Evolutionary conservation across 2,329 filamentous ascomycete genomes (phyloP).

Genomic region (Fusarium sp.): DNA sequence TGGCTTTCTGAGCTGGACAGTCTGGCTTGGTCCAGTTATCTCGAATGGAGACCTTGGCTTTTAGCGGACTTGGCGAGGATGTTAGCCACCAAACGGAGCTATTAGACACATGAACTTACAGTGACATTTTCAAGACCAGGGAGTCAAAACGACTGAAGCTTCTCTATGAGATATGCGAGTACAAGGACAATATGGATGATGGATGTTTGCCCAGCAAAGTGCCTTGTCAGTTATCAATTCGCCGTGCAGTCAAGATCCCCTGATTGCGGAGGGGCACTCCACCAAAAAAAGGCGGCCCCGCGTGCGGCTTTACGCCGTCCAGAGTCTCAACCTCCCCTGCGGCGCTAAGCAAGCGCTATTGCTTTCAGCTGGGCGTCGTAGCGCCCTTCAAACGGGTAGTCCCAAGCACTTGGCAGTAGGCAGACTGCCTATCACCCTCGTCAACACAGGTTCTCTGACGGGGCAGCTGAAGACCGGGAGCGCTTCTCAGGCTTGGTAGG

Average conservation of each 20-base stretch:
- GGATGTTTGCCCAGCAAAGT: not conserved
- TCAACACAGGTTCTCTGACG: not conserved
- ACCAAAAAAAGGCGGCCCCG: not conserved
- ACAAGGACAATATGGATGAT: not conserved
- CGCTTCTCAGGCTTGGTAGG: conserved; percentile 4
- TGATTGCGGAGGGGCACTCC: not conserved
- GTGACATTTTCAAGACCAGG: conserved; percentile 14
- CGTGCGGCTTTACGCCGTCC: conserved; percentile 10
- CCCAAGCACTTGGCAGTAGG: conserved; percentile 25
- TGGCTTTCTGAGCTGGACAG: conserved; percentile 52
- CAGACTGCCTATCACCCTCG: not conserved
- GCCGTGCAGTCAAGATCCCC: conserved; percentile 11
- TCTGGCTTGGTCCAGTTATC: conserved; percentile 59
- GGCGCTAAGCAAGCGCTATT: conserved; percentile 38
- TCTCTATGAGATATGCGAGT: not conserved
- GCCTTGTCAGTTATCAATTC: not conserved
- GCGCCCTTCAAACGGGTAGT: conserved; percentile 23
- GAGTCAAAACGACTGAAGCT: not conserved
- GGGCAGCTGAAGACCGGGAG: too few species aligned
- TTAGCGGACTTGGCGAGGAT: conserved; percentile 56
- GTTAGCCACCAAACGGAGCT: not conserved
- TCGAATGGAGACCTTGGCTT: conserved; percentile 60
- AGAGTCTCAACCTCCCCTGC: conserved; percentile 4
- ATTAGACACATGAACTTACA: conserved; percentile 7
- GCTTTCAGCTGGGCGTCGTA: conserved; percentile 45